Base-by-base conservation (phyloP, 179 eudicot species). In the Carnegiea gigantea region DNA sequence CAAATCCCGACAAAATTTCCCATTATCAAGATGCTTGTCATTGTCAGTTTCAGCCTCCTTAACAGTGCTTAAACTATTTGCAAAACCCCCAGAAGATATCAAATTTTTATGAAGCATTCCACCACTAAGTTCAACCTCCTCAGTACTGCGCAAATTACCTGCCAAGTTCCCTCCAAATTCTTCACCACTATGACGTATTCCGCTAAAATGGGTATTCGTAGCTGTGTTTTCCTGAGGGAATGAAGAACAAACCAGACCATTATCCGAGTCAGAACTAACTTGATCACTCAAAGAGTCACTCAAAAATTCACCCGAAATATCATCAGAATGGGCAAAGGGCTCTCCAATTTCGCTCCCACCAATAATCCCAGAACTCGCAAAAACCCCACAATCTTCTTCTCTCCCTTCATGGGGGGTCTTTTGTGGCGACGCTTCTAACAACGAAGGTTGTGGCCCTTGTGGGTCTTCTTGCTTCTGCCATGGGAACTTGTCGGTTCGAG, bases 401-500 rank as follows among this genome's bases (percentile, higher is more conserved):
- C 49, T 38, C 82, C 70, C 75, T 46, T 62, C 53, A 0, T 49
- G 60, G 13, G 11, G 78, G 44, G 28, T 78, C 70, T 48, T 21
- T 77, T 80, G 38, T 20, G 62, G 38, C 8, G 76, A 40, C 26
- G 54, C 24, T 40, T 62, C 53, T 5, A 23, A 65, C n/a, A 12
- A 5, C 6, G 64, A 80, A 60, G 49, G 3, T 46, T 8, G 13
- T 54, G 67, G 78, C 78, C 83, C 80, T 46, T 8, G 13, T 54
- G 67, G 78, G 80, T 85, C 80, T 11, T 78, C 85, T 57, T 86
- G 72, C 54, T 87, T 20, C 70, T 91, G 89, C 99, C 99, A 97
- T 62, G 98, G 98, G 28, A 91, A 82, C 59, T 85, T 92, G 9
- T 87, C 73, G 76, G 86, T 86, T 15, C 75, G 73, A 62, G 88